These are phyloP conservation scores for Tephrocybe sp. DNA, from an alignment of 768 basidiomycete species.

Conservation along the genomic window DNA sequence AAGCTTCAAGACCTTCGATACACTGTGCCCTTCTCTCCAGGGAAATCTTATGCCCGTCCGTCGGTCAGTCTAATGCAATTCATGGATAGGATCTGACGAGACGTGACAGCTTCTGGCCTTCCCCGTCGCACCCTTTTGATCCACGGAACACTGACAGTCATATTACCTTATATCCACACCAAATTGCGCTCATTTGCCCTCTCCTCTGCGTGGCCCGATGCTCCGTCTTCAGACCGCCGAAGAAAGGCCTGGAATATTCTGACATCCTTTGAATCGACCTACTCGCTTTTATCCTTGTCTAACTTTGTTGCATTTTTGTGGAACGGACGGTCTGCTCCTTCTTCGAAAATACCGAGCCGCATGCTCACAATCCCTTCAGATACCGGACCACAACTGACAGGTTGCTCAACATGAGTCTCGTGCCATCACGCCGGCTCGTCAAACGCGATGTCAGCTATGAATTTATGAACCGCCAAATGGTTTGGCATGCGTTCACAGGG, in stretches of 20 bases:
- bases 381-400: slow-evolving; percentile 86
- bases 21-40: slow-evolving; percentile 26
- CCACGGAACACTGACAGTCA: slow-evolving; percentile 71
- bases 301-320: slow-evolving; percentile 85
- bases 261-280: slow-evolving; percentile 63
- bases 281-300: slow-evolving; percentile 61
- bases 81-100: slow-evolving; percentile 11
- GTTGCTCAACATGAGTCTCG: slow-evolving; percentile 70
- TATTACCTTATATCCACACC: slow-evolving; percentile 77
- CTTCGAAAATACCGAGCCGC: not conserved
- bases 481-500: slow-evolving; percentile 98
- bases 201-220: slow-evolving; percentile 88
- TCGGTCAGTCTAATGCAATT: slow-evolving; percentile 19
- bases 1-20: slow-evolving; percentile 80
- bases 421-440: slow-evolving; percentile 66
- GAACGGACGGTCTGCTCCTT: slow-evolving; percentile 65
- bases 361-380: slow-evolving; percentile 37
- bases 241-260: slow-evolving; percentile 74
- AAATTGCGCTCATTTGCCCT: slow-evolving; percentile 76
- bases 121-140: slow-evolving; percentile 59
- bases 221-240: slow-evolving; percentile 75
- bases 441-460: slow-evolving; percentile 93
- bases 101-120: slow-evolving; percentile 57
- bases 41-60: slow-evolving; percentile 34
- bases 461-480: slow-evolving; percentile 99